A percentile compares a stretch with the other conserved stretches of the same genome.
phyloP scores from a whole-genome alignment of 1,284 basidiomycete species.

The Singerocomus inundabilis region DNA sequence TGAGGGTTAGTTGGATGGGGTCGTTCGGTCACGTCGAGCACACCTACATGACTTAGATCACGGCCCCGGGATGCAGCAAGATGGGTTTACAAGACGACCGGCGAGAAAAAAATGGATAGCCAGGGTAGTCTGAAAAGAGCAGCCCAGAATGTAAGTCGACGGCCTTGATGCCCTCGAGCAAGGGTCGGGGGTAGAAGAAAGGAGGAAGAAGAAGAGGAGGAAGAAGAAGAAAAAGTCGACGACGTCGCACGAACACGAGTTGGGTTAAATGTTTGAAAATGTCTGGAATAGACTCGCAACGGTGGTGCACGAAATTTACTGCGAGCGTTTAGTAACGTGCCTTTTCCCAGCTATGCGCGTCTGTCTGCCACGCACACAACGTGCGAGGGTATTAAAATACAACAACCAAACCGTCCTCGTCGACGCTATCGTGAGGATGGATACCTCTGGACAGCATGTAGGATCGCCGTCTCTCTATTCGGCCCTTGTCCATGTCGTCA shows the following conservation, averaged over 20 bases:
- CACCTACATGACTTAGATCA: constrained; percentile 23
- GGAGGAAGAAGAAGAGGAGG: background rate
- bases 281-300: constrained; percentile 5
- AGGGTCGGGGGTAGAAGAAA: background rate
- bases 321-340: constrained; percentile 2
- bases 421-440: constrained; percentile 27
- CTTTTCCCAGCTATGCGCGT: constrained; percentile 1
- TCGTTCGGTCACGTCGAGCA: background rate
- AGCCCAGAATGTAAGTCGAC: constrained; percentile 9
- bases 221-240: background rate
- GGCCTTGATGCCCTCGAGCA: constrained; percentile 17
- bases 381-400: constrained; percentile 2
- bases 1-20: constrained; percentile 16
- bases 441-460: constrained; percentile 36
- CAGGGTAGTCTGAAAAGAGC: constrained; percentile 14
- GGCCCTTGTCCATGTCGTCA: constrained; percentile 14
- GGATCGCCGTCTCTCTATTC: constrained; percentile 21
- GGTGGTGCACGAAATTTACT: constrained; percentile 4
- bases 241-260: background rate
- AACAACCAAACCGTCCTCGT: constrained; percentile 29
- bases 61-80: constrained; percentile 2
- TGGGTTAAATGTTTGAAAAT: constrained; percentile 3
- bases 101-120: constrained; percentile 18
- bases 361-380: background rate
- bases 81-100: constrained; percentile 19